These are phyloP conservation scores for Graphiopsis chlorocephala DNA, from an alignment of 2,329 filamentous ascomycete genomes.

Conservation along the genomic window DNA sequence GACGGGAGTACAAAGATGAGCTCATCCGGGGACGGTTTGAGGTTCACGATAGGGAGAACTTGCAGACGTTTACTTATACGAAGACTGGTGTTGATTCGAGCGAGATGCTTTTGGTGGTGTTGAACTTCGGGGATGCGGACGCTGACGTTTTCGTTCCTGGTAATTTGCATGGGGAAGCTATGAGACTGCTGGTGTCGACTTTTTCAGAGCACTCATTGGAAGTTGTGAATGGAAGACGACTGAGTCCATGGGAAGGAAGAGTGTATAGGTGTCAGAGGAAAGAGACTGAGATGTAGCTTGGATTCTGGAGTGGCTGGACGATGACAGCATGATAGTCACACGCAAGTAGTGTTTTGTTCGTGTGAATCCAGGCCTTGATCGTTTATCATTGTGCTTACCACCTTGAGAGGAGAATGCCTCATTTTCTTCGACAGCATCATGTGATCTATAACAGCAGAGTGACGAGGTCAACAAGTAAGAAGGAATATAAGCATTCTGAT, in stretches of 20 bases:
- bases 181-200: neutral
- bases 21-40: neutral
- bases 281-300: slow-evolving; percentile 20
- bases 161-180: neutral
- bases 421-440: too few relatives aligned
- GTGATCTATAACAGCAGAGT: too few relatives aligned
- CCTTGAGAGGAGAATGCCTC: too few relatives aligned
- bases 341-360: too few relatives aligned
- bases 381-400: too few relatives aligned
- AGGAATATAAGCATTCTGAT: neutral
- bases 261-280: neutral
- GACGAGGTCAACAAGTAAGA: neutral
- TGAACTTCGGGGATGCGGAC: neutral
- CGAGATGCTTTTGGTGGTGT: neutral
- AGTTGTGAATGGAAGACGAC: neutral
- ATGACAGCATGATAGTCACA: too few relatives aligned
- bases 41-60: neutral
- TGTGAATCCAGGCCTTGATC: too few relatives aligned
- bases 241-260: neutral
- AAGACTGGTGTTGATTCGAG: neutral
- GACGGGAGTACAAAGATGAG: neutral
- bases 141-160: neutral
- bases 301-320: too few relatives aligned
- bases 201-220: neutral
- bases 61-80: neutral